Conservation (phyloP, 805 yeast genomes). For the Kregervanrija pseudodelftensis region DNA sequence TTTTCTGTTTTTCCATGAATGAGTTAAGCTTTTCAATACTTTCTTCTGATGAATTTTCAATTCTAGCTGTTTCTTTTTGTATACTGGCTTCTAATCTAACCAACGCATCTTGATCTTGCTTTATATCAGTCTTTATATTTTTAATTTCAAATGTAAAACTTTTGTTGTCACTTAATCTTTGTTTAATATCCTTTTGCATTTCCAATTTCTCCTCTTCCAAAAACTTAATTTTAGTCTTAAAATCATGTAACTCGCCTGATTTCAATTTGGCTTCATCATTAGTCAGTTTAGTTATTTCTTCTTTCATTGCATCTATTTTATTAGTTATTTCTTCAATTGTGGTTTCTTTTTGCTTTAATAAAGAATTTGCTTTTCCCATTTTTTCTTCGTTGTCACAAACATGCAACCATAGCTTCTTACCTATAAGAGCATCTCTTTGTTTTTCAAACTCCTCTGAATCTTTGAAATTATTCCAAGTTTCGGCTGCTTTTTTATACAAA, state of each 20-base stretch:
- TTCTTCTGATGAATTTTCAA: conserved; percentile 38
- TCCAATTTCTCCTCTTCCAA: conserved; percentile 12
- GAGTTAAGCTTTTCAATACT: conserved; percentile 28
- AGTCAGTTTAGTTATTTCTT: conserved; percentile 5
- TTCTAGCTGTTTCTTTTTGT: conserved; percentile 29
- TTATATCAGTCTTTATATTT: conserved; percentile 6
- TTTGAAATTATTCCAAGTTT: conserved; percentile 31
- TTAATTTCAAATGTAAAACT: background rate
- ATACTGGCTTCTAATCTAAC: conserved; percentile 21
- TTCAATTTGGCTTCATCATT: conserved; percentile 2
- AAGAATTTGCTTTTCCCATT: conserved; percentile 14
- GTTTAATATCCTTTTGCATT: too few species aligned
- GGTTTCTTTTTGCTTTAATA: conserved; percentile 4
- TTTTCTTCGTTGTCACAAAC: conserved; percentile 22
- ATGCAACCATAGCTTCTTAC: conserved; percentile 44
- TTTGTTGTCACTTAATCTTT: too few species aligned
- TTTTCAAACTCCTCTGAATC: conserved; percentile 35
- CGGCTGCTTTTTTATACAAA: conserved; percentile 36
- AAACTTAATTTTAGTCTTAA: background rate
- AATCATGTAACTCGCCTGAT: background rate
- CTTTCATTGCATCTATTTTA: background rate
- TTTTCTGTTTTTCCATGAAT: conserved; percentile 13
- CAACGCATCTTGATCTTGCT: conserved; percentile 10
- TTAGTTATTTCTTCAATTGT: conserved; percentile 2
- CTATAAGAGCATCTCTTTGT: conserved; percentile 34